Conservation (phyloP, 2,329 filamentous ascomycete genomes). For the Fusarium mangiferae region DNA sequence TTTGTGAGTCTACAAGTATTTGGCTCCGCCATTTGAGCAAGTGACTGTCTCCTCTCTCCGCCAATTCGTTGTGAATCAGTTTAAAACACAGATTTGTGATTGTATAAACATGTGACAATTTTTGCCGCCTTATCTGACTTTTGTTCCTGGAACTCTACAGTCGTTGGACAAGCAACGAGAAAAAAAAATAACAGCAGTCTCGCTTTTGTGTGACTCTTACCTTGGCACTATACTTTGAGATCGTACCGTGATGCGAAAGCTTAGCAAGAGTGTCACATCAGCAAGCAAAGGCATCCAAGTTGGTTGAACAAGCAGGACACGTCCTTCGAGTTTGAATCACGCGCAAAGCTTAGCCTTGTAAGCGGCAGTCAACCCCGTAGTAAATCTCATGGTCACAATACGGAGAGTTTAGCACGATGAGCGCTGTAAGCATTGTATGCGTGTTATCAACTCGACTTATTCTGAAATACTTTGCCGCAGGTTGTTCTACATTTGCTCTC, state of each 20-base stretch:
- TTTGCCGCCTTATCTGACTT: background rate
- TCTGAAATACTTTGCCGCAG: background rate
- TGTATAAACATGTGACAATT: background rate
- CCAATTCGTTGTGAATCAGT: background rate
- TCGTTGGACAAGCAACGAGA: background rate
- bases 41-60: no score
- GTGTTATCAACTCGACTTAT: background rate
- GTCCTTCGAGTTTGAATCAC: no score
- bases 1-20: no score
- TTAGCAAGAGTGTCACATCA: background rate
- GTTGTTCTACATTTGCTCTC: no score
- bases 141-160: background rate
- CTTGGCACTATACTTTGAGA: no score
- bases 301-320: no score
- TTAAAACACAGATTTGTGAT: background rate
- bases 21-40: background rate
- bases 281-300: no score
- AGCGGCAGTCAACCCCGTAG: no score
- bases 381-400: no score
- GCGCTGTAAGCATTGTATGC: background rate
- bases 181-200: background rate
- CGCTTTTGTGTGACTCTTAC: fast-evolving
- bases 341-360: no score
- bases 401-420: background rate
- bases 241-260: background rate